Base-by-base conservation (phyloP, 345 rosid genomes). In the Populus nigra region DNA sequence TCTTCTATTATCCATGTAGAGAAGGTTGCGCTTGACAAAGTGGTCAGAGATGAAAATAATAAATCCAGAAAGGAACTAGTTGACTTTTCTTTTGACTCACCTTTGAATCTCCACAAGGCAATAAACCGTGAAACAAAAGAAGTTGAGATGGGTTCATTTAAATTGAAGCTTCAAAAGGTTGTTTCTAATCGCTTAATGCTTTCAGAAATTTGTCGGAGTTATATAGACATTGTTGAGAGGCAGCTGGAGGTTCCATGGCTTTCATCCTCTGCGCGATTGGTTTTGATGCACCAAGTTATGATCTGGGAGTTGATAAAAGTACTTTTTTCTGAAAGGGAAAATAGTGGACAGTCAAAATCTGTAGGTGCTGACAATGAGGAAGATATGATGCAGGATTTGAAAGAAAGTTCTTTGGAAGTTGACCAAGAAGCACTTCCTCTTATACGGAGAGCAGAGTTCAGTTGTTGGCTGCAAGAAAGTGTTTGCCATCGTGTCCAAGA, bases 271-370 rank as follows among this genome's bases (percentile, higher is more conserved):
- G 82, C 91, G 35, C 91, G 89, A 79, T 85, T 90, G 86, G 87
- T 90, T 85, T 89, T 91, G 88, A 91, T 82, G 86, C 94, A 96
- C 85, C 96, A 96, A 83, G 98, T 92, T 69, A 92, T 93, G 91
- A 91, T 88, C 65, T 96, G 99, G 99, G 98, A 96, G 85, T 88
- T 93, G 82, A 90, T 96, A 68, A 93, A 88, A 79, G 99, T 93
- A 86, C 96, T 96, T 72, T 93, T 92, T 62, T 86, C 96, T 38
- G 95, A 93, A 73, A 92, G 89, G 77, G 96, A 92, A 83, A 78
- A 69, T 72, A 75, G 79, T 79, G 92, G 82, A 68, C 91, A 79
- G 75, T 80, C 83, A 38, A 90, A 90, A 74, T 83, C 89, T 75
- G 83, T 80, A 75, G 90, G 81, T 81, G 88, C 85, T 85, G 99